Base-by-base conservation (phyloP, 257 asterid species). In the Plantago major region DNA sequence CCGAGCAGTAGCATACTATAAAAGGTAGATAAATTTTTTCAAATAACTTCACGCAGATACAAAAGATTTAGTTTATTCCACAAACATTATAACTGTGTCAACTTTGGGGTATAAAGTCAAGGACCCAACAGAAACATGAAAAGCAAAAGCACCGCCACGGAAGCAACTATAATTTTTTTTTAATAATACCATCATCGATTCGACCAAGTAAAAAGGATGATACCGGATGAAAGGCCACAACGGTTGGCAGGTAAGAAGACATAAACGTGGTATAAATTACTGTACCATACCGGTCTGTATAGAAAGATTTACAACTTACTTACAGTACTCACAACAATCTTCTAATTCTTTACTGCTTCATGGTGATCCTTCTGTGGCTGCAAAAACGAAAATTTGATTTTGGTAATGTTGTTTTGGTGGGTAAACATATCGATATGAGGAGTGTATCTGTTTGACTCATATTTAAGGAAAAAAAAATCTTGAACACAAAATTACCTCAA, bases 401-500 rank as follows among this genome's bases (percentile, higher is more conserved):
- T 30, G 37, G 37, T 37, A 14, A 10, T 28, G 62, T 56, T 43
- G 0, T 13, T 26, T 43, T 19, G 26, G 26, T 22, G 26, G 26
- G 61, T 17, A 55, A 10, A 42, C 37, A 47, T 40, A 30, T 45
- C 9, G 7, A 16, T 60, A 66, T 22, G 28, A 43, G 26, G 43
- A 10, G 26, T 22, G 18, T 56, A 57, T 18, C 6, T 18, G 30
- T 43, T 47, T 55, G 59, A 50, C 26, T 46, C 17, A 16, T 52
- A 49, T 26, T 43, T 16, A 30, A 50, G 26, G 37, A 10, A 51
- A 55, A 55, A 46, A 40, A 28, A 26, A 37, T 63, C 56, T 49
- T 45, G 47, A 19, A 49, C 16, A 13, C 11, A 13, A 33, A 47
- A 11, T 68, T 82, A 88, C 96, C 92, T 79, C 84, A 60, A 84